Base-by-base conservation (phyloP, 164 flowering plant species). In the Nelumbo lutea region DNA sequence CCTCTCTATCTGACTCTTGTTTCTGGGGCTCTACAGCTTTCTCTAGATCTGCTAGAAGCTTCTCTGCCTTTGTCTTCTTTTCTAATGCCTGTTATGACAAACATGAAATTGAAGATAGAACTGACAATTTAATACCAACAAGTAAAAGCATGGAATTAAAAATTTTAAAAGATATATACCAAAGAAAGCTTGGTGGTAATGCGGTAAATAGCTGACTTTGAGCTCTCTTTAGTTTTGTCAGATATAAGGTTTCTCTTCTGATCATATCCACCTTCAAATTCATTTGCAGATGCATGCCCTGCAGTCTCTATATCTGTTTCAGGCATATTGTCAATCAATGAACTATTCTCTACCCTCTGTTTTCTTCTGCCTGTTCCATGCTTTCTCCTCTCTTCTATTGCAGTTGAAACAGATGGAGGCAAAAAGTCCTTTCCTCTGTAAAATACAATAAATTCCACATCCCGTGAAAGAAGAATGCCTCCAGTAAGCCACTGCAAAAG, bases 341-440 rank as follows among this genome's bases (percentile, higher is more conserved):
- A 69, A 58, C 50, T 65, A 47, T 45, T n/a, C 51, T 44, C 48
- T 53, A 13, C 60, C 13, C 5, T 62, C 51, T 48, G 66, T 51
- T 64, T 67, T 60, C 59, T 69, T 39, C 46, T 57, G n/a, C 27
- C 52, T 46, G 72, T 42, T 47, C 64, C 68, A 42, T 60, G 43
- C 61, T 72, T 81, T 71, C 96, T 88, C 68, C 93, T 76, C 75
- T 82, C 83, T 76, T 84, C 87, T 62, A 92, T 85, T 42, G 96
- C 98, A 70, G 88, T 80, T 62, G 99, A 92, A 70, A 89, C 93
- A 64, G 90, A 89, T 68, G 84, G 77, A 4, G 99, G 99, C 63
- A 96, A 80, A 76, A 93, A 96, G 83, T 93, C 99, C 74, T 96
- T 96, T 70, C 99, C 99, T 76, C 99, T 84, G 61, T 96, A 96